phyloP scores from a whole-genome alignment of 2,329 filamentous ascomycete genomes.

The Hymenoscyphus albidus region DNA sequence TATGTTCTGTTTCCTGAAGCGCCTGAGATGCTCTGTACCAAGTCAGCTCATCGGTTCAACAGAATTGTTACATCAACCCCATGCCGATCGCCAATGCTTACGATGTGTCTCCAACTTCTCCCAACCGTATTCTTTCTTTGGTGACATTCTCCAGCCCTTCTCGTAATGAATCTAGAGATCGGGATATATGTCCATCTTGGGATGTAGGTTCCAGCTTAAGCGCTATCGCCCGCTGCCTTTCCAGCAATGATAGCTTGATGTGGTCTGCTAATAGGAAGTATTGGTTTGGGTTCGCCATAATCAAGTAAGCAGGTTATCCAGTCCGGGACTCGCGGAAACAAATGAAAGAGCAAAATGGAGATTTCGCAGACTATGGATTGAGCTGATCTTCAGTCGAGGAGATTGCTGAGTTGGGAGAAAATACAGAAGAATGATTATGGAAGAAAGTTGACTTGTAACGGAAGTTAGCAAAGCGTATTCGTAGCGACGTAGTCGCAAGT shows the following conservation, averaged over 20 bases:
- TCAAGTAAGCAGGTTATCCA: not conserved
- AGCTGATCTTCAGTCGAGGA: not conserved
- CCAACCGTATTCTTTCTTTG: constrained; percentile 58
- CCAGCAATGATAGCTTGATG: constrained; percentile 91
- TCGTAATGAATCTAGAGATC: constrained; percentile 81
- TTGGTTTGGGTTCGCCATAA: constrained; percentile 63
- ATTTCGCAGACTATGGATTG: not conserved
- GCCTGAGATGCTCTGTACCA: constrained; percentile 38
- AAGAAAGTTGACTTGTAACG: not conserved
- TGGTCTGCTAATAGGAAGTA: constrained; percentile 93
- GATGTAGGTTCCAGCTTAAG: constrained; percentile 67
- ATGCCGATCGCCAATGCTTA: constrained; percentile 37
- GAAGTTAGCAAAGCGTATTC: not conserved
- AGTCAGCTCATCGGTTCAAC: not conserved
- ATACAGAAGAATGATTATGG: not conserved
- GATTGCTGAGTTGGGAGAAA: not conserved
- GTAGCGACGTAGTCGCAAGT: not conserved
- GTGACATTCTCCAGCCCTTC: constrained; percentile 72
- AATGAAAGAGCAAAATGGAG: not conserved
- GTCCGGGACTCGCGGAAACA: not conserved
- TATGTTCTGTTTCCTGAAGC: constrained; percentile 61
- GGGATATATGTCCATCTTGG: constrained; percentile 84
- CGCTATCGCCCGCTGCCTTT: constrained; percentile 80
- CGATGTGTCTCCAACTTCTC: constrained; percentile 61
- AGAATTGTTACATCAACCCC: not conserved